A percentile compares a stretch with the other conserved stretches of the same genome.
Conservation (phyloP, 805 yeast genomes). For the Cyberlindnera saturnus region DNA sequence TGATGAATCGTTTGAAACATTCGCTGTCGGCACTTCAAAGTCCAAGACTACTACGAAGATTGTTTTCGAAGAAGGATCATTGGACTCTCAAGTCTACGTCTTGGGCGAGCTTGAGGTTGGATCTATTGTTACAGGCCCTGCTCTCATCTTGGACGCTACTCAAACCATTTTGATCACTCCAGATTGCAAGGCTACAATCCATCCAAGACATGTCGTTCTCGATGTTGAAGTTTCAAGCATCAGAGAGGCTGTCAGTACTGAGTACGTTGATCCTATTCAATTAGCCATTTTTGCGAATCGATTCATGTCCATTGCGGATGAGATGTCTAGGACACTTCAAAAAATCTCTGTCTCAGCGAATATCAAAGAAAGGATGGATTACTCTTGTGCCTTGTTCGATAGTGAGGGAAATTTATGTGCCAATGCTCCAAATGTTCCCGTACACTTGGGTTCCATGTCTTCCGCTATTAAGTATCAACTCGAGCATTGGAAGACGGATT, state of each 20-base stretch:
- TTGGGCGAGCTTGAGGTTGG: slow-evolving; percentile 27
- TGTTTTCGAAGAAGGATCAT: slow-evolving; percentile 25
- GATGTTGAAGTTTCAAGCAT: slow-evolving; percentile 25
- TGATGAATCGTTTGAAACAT: slow-evolving; percentile 20
- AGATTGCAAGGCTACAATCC: slow-evolving; percentile 29
- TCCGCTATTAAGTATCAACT: slow-evolving; percentile 33
- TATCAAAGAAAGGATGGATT: slow-evolving; percentile 43
- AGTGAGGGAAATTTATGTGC: slow-evolving; percentile 38
- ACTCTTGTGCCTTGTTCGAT: slow-evolving; percentile 43
- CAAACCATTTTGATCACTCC: slow-evolving; percentile 37
- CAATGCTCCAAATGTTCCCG: slow-evolving; percentile 44
- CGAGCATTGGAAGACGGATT: slow-evolving; percentile 31
- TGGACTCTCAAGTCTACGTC: slow-evolving; percentile 27
- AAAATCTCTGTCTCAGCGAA: slow-evolving; percentile 39
- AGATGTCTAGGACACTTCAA: slow-evolving; percentile 40
- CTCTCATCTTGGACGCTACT: slow-evolving; percentile 31
- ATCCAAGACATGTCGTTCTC: slow-evolving; percentile 30
- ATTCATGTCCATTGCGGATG: slow-evolving; percentile 47
- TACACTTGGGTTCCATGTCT: slow-evolving; percentile 43
- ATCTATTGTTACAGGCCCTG: slow-evolving; percentile 31
- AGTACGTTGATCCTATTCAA: slow-evolving; percentile 40
- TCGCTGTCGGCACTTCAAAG: slow-evolving; percentile 14
- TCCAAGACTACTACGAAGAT: slow-evolving; percentile 32
- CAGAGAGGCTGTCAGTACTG: slow-evolving; percentile 36
- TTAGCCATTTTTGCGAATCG: slow-evolving; percentile 39